Evolutionary conservation across 306 rosid species (phyloP), one percentile per base, ranked within the genome.

Genomic region (Dalbergia cultrata): DNA sequence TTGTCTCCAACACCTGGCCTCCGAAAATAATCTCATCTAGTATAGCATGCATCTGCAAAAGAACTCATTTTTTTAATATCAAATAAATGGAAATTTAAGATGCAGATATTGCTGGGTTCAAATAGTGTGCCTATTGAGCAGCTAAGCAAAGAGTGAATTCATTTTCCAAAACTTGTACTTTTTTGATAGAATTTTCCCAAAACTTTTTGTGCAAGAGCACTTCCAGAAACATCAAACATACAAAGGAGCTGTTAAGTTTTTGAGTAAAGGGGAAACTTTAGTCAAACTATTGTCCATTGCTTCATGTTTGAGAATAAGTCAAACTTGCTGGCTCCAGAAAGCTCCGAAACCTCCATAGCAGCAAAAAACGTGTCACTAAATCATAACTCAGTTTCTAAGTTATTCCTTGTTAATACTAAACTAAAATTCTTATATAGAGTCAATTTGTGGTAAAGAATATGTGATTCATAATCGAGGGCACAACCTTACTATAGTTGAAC

Each of bases 1-100:
- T 91, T 70, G 97, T 93, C 87, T 95, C 99, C 79, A 95, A 82
- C 60, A 95, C 98, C 83, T 89, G 97, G 58, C 98, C 97, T 74
- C 99, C 99, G 47, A 94, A 90, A 74, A 95, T 75, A 62, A 92
- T 92, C 87, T 93, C 97, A 83, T 93, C 99, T 67, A 95, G 66
- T 80, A 95, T 89, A 13, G 93, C 80, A 81, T 92, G 93, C 89
- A 95, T 74, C 99, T 95, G 90, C 77, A 68, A 57, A 61, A 11
- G n/a, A 86, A 79, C 67, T 54, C 70, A 44, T 11, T 68, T 58
- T 58, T 69, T 70, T 43, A 70, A 53, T 18, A 71, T 50, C 64
- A 62, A 41, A 41, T 67, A 33, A 57, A 39, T 63, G 76, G 44
- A 69, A 78, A 79, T 49, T 57, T 49, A 37, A 71, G 44, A 74